Conservation (phyloP, 257 asterid genomes). For the Salvia rosmarinus region DNA sequence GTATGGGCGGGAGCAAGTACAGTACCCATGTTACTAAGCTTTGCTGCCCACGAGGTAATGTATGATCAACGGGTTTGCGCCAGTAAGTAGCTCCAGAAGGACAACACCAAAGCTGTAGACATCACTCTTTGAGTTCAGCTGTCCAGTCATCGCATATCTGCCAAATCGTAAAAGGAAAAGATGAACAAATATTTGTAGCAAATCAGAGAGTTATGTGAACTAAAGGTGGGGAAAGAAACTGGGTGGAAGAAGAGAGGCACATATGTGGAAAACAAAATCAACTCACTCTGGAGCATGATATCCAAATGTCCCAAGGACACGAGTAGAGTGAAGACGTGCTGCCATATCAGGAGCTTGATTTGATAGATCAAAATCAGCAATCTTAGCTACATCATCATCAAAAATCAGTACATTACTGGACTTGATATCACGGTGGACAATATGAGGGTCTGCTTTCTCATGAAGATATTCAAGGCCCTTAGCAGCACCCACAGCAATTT, state of each 20-base stretch:
- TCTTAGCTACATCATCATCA: constrained; percentile 81
- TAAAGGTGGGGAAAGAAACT: neutral
- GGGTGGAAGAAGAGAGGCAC: neutral
- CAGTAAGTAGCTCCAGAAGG: constrained; percentile 85
- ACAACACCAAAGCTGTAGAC: constrained; percentile 91
- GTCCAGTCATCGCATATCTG: constrained; percentile 95
- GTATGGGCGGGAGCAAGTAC: neutral
- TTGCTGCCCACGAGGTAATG: constrained; percentile 90
- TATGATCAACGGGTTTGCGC: constrained; percentile 85
- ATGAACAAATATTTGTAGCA: neutral
- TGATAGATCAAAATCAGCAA: constrained; percentile 84
- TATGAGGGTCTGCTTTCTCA: constrained; percentile 77
- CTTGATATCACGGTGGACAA: constrained; percentile 87
- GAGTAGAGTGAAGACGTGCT: constrained; percentile 92
- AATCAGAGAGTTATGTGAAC: neutral
- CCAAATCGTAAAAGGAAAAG: constrained; percentile 30
- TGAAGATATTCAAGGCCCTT: constrained; percentile 87
- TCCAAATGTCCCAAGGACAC: constrained; percentile 93
- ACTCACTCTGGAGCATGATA: constrained; percentile 95
- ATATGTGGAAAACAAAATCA: neutral
- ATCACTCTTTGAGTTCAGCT: constrained; percentile 81
- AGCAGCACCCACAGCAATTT: constrained; percentile 91
- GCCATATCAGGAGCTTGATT: constrained; percentile 97
- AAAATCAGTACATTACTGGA: constrained; percentile 83
- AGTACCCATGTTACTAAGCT: constrained; percentile 87